Evolutionary conservation across 2,329 filamentous ascomycete genomes (phyloP), one percentile per base, ranked within the genome.

Genomic region (Trematosphaeria pertusa): DNA sequence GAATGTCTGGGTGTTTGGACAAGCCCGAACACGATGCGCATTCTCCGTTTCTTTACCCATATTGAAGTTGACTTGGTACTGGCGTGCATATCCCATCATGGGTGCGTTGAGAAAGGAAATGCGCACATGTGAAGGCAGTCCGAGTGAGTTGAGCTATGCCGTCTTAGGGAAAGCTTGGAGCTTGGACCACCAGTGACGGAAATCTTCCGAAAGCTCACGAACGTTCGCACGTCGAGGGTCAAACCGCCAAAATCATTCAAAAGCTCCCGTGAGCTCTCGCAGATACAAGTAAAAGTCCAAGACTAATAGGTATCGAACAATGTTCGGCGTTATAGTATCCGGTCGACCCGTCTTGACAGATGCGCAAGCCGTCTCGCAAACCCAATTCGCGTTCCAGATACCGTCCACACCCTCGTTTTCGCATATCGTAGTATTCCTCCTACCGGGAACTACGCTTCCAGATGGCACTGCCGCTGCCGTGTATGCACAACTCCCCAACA

Each of bases 361-460:
- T 52, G 78, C 83, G 24, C 71, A 74, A 60, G 78, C 76, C 21
- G 73, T 81, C 43, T 81, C 81, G 49, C 73, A 80, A 33, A 83
- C 82, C 2, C 84, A 87, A 69, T 85, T 84, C 69, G 81, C 83
- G 40, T 86, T 87, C 71, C 75, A 84, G 40, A 91, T 94, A 70
- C 85, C 87, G 12, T 70, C 81, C 5, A 63, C 70, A 19, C 81
- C 84, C 1, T 62, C 77, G 4, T 85, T 87, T 70, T 79, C 76
- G 43, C 91, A 97, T 70, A 82, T 97, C 44, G 88, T 91, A 62
- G 86, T 97, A 46, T 96, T 97, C 75, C 80, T 97, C 26, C 83
- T 97, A 1, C 95, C 94, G 0, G 88, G 87, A 33, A 79, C 87
- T 8, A 72, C 81, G 8, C 80, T 99, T 0, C 92, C 92, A 0